These are phyloP conservation scores for Aspergillus awamori DNA, from an alignment of 2,329 filamentous ascomycete species.

Conservation along the genomic window DNA sequence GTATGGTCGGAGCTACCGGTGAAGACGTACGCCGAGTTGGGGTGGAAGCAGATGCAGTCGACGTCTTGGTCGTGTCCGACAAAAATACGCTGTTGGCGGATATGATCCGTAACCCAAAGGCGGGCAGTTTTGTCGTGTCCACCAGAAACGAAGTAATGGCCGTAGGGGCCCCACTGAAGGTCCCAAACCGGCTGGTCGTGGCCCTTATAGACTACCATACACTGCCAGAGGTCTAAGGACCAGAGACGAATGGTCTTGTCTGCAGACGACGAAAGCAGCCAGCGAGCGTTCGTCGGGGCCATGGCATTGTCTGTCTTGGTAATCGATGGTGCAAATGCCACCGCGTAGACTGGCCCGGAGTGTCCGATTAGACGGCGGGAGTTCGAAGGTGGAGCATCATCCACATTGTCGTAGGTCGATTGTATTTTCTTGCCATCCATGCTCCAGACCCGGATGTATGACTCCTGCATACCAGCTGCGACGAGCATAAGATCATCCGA, in stretches of 20 bases:
- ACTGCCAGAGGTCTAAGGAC: slow-evolving; percentile 91
- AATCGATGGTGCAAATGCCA: slow-evolving; percentile 80
- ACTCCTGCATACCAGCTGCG: slow-evolving; percentile 87
- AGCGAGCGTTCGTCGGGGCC: slow-evolving; percentile 66
- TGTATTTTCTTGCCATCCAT: slow-evolving; percentile 81
- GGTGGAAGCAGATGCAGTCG: slow-evolving; percentile 91
- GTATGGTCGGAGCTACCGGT: slow-evolving; percentile 92
- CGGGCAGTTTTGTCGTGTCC: slow-evolving; percentile 89
- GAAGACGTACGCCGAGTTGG: slow-evolving; percentile 91
- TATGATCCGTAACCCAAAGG: slow-evolving; percentile 90
- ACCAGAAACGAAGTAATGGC: slow-evolving; percentile 89
- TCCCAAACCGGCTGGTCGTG: slow-evolving; percentile 90
- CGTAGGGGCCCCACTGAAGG: slow-evolving; percentile 85
- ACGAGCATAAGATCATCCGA: slow-evolving; percentile 87
- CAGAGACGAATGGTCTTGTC: slow-evolving; percentile 89
- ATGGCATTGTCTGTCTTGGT: slow-evolving; percentile 53
- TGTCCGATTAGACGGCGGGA: slow-evolving; percentile 84
- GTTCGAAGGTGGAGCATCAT: slow-evolving; percentile 65
- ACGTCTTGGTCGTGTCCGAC: slow-evolving; percentile 92
- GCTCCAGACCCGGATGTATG: slow-evolving; percentile 93
- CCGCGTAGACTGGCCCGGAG: slow-evolving; percentile 82
- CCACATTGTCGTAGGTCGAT: slow-evolving; percentile 63
- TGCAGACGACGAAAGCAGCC: slow-evolving; percentile 82
- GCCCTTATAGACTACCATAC: slow-evolving; percentile 89
- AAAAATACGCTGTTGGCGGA: slow-evolving; percentile 82